Percentiles rank a stretch among this genome's conserved stretches.
phyloP scores from a whole-genome alignment of 495 filamentous ascomycete genomes.

The Trichocladium antarcticum region DNA sequence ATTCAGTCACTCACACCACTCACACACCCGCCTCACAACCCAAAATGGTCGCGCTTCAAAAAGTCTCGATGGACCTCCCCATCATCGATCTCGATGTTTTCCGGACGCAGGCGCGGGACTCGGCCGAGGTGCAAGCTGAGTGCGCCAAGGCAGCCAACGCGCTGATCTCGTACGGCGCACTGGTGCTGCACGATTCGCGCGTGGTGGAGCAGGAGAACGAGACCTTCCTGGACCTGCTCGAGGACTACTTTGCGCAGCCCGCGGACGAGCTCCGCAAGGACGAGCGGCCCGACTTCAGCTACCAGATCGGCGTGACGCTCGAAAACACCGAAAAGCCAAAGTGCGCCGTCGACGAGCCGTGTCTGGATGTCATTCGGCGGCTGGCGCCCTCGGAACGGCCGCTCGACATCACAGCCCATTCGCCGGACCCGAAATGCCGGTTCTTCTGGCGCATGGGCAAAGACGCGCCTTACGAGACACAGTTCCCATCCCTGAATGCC shows the following conservation, averaged over 20 bases:
- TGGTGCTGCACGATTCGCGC: constrained; percentile 43
- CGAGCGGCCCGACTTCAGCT: constrained; percentile 40
- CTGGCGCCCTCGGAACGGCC: constrained; percentile 37
- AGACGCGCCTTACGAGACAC: constrained; percentile 33
- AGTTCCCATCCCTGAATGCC: constrained; percentile 38
- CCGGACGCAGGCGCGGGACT: constrained; percentile 25
- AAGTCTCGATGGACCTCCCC: constrained; percentile 40
- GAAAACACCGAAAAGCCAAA: constrained; percentile 46
- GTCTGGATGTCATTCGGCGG: constrained; percentile 37
- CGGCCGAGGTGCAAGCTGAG: constrained; percentile 32
- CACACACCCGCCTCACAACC: background rate
- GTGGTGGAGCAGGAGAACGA: constrained; percentile 39
- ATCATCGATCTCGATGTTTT: constrained; percentile 43
- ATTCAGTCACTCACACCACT: background rate
- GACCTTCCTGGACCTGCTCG: constrained; percentile 41
- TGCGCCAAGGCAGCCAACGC: constrained; percentile 35
- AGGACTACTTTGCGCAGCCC: constrained; percentile 45
- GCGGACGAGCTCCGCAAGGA: constrained; percentile 29
- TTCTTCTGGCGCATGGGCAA: constrained; percentile 44
- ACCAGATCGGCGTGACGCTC: constrained; percentile 43
- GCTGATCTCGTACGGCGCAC: constrained; percentile 39
- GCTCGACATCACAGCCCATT: constrained; percentile 36
- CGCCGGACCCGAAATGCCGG: constrained; percentile 40
- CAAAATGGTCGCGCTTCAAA: constrained; percentile 6
- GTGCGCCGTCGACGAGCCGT: constrained; percentile 44